Evolutionary conservation across 345 rosid species (phyloP).

Genomic region (Xanthoceras sorbifolium): DNA sequence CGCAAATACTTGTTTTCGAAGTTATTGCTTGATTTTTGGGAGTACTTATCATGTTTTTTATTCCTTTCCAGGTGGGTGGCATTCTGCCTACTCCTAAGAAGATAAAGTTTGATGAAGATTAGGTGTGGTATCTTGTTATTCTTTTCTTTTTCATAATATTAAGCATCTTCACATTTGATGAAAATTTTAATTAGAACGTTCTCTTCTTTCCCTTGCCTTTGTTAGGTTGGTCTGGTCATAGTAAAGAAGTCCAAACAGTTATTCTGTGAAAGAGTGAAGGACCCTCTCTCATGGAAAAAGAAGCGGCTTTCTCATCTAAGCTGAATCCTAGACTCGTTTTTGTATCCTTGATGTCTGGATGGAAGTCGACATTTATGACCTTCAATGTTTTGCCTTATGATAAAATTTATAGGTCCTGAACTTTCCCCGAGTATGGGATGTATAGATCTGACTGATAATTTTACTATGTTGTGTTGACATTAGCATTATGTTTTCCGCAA

Average conservation of each 20-base stretch:
- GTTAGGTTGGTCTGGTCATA: neutral
- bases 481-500: neutral
- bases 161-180: neutral
- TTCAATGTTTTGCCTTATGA: conserved; percentile 2
- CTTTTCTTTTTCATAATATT: neutral
- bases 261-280: neutral
- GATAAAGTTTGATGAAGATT: conserved; percentile 75
- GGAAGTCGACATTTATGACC: neutral
- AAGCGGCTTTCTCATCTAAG: neutral
- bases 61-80: conserved; percentile 62
- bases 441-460: neutral
- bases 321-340: neutral
- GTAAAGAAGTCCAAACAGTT: neutral
- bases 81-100: conserved; percentile 59
- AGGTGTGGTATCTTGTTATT: conserved; percentile 15
- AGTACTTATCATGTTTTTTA: neutral
- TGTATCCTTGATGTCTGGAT: neutral
- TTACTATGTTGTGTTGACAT: neutral
- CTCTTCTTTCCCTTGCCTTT: neutral
- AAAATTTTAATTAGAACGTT: neutral
- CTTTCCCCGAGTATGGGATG: too few relatives aligned
- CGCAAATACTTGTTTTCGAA: neutral
- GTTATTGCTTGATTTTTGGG: neutral
- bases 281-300: neutral
- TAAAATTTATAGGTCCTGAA: conserved; percentile 1